Percentiles rank a stretch among this genome's conserved stretches.
phyloP scores from a whole-genome alignment of 1,284 basidiomycete species.

The Microbotryum intermedium region DNA sequence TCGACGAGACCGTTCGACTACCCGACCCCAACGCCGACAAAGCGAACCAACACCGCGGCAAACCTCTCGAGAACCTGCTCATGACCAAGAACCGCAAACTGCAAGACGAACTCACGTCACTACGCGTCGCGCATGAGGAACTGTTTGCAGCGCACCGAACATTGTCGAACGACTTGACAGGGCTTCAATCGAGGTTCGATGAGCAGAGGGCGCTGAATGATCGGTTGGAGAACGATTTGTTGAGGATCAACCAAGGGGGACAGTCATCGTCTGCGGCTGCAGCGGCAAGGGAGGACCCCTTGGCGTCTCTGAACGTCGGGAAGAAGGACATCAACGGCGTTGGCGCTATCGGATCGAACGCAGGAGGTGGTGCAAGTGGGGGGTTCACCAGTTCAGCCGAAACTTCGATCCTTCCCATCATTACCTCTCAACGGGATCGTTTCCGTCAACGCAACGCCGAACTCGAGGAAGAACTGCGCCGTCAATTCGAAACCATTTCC shows the following conservation, averaged over 20 bases:
- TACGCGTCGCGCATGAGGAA: conserved; percentile 74
- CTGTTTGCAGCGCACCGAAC: conserved; percentile 59
- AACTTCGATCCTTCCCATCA: conserved; percentile 86
- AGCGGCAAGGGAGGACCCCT: conserved; percentile 43
- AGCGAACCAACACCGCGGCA: conserved; percentile 61
- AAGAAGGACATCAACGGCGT: conserved; percentile 42
- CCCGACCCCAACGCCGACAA: conserved; percentile 81
- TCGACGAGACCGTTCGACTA: conserved; percentile 65
- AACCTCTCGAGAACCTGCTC: conserved; percentile 79
- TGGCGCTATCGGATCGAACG: conserved; percentile 2
- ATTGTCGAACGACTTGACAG: conserved; percentile 53
- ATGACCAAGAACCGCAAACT: conserved; percentile 89
- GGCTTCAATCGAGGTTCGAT: conserved; percentile 57
- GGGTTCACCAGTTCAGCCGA: conserved; percentile 46
- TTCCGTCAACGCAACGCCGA: conserved; percentile 93
- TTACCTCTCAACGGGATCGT: conserved; percentile 89
- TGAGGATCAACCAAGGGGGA: conserved; percentile 56
- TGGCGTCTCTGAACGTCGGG: conserved; percentile 65
- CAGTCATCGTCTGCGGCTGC: not conserved
- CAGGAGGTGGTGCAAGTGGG: not conserved
- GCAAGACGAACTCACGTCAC: conserved; percentile 85
- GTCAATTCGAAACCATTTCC: conserved; percentile 85
- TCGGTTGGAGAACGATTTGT: conserved; percentile 79
- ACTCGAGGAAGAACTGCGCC: conserved; percentile 92
- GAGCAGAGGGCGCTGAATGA: conserved; percentile 74